Base-by-base conservation (phyloP, 768 basidiomycete genomes). In the Leccinum boreale region DNA sequence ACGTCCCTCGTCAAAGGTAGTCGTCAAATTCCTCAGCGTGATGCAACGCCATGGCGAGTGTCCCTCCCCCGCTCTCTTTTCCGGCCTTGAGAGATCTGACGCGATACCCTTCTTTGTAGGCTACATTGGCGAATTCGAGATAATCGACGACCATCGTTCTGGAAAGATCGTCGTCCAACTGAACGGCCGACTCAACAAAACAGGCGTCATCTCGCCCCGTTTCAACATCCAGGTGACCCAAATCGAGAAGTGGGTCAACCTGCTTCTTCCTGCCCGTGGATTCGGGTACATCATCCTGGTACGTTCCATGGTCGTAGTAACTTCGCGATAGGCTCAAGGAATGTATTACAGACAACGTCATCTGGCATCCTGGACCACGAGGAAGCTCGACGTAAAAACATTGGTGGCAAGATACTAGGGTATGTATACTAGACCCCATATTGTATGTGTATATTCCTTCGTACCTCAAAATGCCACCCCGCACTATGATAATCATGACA, bases 331-430 rank as follows among this genome's bases (percentile, higher is more conserved):
- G 28, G 19, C 29, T 57, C 4, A 64, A 49, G 24, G 23, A 14
- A 44, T 29, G 46, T 45, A 29, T 19, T 53, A 2, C 58, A 94
- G 92, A 99, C 96, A 64, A 98, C 96, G 51, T 96, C 94, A 19
- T 93, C 94, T 17, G 97, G 97, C 63, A 99, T 98, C 75, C 83
- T 98, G 73, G 97, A 98, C 79, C 97, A 99, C 74, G 94, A 97
- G 75, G 96, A 98, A 82, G 96, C 96, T 48, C 87, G 96, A 79
- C 88, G 94, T 70, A 98, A 98, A 81, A 94, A 96, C 78, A 87
- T 97, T 58, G 95, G 94, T 77, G 95, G 95, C 59, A 97, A 97
- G 79, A 82, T 97, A 60, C 78, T 95, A 52, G 92, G 93, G 61
- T 96, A 93, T 74, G 89, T 92, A 60, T 94, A 95, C 78, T 94